phyloP scores from a whole-genome alignment of 192 early-diverging fungal species.

The Chytriomyces hyalinus region DNA sequence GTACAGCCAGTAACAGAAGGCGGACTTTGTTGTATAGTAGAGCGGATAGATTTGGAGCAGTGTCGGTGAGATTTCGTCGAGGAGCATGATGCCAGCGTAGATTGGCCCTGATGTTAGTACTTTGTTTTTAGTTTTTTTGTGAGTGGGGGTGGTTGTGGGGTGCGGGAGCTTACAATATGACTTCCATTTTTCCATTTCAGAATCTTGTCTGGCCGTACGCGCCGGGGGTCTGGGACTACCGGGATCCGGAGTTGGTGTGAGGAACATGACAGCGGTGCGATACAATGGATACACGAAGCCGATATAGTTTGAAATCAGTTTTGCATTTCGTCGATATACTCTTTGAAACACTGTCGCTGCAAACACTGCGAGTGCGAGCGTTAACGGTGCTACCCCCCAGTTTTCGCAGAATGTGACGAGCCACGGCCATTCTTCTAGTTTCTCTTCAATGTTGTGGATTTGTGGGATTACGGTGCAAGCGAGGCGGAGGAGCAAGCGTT shows the following conservation, averaged over 20 bases:
- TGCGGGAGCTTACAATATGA: constrained; percentile 4
- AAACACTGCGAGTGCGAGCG: constrained; percentile 1
- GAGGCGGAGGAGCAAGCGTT: constrained; percentile 2
- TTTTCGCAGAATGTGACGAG: constrained; percentile 26
- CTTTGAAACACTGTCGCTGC: not conserved
- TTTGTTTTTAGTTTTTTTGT: not conserved
- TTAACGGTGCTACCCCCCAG: constrained; percentile 14
- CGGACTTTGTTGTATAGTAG: constrained; percentile 19
- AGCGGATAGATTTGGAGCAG: constrained; percentile 7
- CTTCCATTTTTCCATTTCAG: constrained; percentile 23
- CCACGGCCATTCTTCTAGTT: constrained; percentile 24
- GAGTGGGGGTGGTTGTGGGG: no score
- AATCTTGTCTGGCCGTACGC: not conserved
- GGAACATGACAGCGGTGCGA: not conserved
- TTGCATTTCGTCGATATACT: constrained; percentile 20
- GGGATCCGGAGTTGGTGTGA: constrained; percentile 1
- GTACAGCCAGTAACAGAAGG: constrained; percentile 31
- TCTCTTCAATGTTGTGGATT: constrained; percentile 15
- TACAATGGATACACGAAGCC: constrained; percentile 27
- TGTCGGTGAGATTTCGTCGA: constrained; percentile 8
- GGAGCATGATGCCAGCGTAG: not conserved
- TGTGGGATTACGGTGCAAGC: not conserved
- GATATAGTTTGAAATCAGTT: constrained; percentile 18
- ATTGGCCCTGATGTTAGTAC: constrained; percentile 13
- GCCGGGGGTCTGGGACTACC: not conserved